Conservation (phyloP, 495 filamentous ascomycete species). For the Sporormia fimetaria region DNA sequence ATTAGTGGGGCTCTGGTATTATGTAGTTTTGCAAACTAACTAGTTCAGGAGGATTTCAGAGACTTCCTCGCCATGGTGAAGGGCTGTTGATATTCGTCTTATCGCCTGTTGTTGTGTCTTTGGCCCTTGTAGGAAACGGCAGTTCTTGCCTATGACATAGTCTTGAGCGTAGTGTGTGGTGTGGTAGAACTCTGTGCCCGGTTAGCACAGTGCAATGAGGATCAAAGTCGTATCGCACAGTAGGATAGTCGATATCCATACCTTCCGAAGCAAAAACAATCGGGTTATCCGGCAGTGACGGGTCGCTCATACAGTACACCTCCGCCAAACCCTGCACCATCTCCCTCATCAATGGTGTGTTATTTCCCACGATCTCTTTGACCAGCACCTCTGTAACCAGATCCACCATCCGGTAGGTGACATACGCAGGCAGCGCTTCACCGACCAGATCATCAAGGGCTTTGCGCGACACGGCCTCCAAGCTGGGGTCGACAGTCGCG, state of each 20-base stretch:
- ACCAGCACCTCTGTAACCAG: conserved; percentile 32
- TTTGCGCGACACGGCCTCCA: conserved; percentile 23
- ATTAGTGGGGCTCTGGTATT: conserved; percentile 2
- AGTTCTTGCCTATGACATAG: conserved; percentile 50
- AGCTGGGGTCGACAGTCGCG: conserved; percentile 23
- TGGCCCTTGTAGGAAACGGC: conserved; percentile 53
- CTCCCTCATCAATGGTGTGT: conserved; percentile 31
- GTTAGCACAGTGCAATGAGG: too few species aligned
- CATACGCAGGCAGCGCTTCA: conserved; percentile 29
- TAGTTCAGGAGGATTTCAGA: conserved; percentile 62
- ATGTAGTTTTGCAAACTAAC: too few species aligned
- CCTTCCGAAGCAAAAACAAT: conserved; percentile 34
- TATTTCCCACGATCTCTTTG: conserved; percentile 32
- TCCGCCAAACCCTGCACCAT: conserved; percentile 32
- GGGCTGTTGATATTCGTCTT: conserved; percentile 43
- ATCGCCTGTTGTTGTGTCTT: conserved; percentile 43
- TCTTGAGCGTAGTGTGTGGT: conserved; percentile 51
- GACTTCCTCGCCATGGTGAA: conserved; percentile 48
- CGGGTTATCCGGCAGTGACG: conserved; percentile 30
- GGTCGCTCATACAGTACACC: conserved; percentile 33
- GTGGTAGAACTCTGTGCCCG: conserved; percentile 40
- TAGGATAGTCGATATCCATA: conserved; percentile 1
- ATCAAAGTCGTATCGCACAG: neutral
- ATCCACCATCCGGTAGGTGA: conserved; percentile 28
- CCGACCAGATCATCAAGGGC: conserved; percentile 29